These are phyloP conservation scores for Aureobasidium namibiae DNA, from an alignment of 2,329 filamentous ascomycete genomes.

Conservation along the genomic window DNA sequence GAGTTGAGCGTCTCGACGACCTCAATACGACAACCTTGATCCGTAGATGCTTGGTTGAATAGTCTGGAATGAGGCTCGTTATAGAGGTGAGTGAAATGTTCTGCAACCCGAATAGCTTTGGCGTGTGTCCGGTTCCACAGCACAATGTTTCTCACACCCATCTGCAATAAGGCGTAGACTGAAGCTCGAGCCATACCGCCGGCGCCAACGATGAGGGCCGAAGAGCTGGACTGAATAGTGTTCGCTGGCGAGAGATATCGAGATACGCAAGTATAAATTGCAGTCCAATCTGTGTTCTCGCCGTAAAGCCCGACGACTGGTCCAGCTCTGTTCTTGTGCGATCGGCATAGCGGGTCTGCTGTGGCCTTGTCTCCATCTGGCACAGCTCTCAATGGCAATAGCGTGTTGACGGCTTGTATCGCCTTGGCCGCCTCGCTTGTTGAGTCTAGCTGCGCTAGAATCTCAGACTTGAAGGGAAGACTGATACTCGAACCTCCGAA, in stretches of 20 bases:
- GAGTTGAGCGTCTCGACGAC: slow-evolving; percentile 53
- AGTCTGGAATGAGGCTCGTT: not conserved
- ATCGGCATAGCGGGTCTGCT: slow-evolving; percentile 28
- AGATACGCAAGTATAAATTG: slow-evolving; percentile 64
- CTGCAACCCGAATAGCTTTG: slow-evolving; percentile 59
- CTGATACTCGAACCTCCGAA: slow-evolving; percentile 68
- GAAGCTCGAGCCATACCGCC: slow-evolving; percentile 71
- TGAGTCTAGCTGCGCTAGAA: slow-evolving; percentile 55
- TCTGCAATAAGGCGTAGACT: slow-evolving; percentile 68
- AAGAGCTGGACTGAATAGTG: slow-evolving; percentile 44
- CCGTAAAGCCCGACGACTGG: slow-evolving; percentile 63
- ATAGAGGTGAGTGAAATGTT: slow-evolving; percentile 58
- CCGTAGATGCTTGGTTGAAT: slow-evolving; percentile 1
- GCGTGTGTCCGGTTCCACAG: slow-evolving; percentile 62
- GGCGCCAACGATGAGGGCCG: slow-evolving; percentile 49
- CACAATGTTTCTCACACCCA: slow-evolving; percentile 68
- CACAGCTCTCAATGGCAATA: slow-evolving; percentile 60
- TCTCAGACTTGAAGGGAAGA: slow-evolving; percentile 66
- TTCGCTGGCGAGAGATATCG: slow-evolving; percentile 65
- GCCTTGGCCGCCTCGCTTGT: slow-evolving; percentile 64
- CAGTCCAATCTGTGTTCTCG: slow-evolving; percentile 77
- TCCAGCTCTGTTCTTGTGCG: slow-evolving; percentile 52
- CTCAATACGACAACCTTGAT: slow-evolving; percentile 34
- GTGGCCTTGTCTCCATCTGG: slow-evolving; percentile 45
- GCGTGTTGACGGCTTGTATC: slow-evolving; percentile 68